Evolutionary conservation across 106 monocot species (phyloP).

Genomic region (Platanthera zijinensis): DNA sequence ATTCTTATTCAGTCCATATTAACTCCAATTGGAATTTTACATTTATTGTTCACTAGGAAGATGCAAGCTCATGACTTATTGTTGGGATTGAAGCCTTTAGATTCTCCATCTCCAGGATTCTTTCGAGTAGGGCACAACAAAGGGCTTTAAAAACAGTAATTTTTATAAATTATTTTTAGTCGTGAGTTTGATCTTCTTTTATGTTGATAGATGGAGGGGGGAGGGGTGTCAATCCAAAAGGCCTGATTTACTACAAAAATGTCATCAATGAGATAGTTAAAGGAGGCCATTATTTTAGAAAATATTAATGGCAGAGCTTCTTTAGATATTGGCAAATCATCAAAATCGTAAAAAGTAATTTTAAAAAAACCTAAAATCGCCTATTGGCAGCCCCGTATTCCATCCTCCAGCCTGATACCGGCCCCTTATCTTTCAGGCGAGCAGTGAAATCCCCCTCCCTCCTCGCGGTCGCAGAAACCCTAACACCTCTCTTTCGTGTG

Average conservation of each 20-base stretch:
- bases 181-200: neutral
- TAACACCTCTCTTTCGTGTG: too few species aligned
- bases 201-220: slow-evolving; percentile 36
- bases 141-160: neutral
- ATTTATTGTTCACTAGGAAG: slow-evolving; percentile 26
- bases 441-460: too few species aligned
- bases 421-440: too few species aligned
- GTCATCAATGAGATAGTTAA: slow-evolving; percentile 32
- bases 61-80: slow-evolving; percentile 41
- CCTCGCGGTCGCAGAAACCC: too few species aligned
- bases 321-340: too few species aligned
- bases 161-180: neutral
- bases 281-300: slow-evolving; percentile 15
- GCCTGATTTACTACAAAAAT: slow-evolving; percentile 36
- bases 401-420: too few species aligned
- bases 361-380: too few species aligned
- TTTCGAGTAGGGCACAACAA: slow-evolving; percentile 22
- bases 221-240: slow-evolving; percentile 37
- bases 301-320: too few species aligned
- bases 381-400: too few species aligned
- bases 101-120: slow-evolving; percentile 44
- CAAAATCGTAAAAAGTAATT: too few species aligned
- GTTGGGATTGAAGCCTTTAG: slow-evolving; percentile 33
- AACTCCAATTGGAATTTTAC: neutral
- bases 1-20: neutral